phyloP scores from a whole-genome alignment of 495 filamentous ascomycete species.

The Aspergillus egyptiacus region DNA sequence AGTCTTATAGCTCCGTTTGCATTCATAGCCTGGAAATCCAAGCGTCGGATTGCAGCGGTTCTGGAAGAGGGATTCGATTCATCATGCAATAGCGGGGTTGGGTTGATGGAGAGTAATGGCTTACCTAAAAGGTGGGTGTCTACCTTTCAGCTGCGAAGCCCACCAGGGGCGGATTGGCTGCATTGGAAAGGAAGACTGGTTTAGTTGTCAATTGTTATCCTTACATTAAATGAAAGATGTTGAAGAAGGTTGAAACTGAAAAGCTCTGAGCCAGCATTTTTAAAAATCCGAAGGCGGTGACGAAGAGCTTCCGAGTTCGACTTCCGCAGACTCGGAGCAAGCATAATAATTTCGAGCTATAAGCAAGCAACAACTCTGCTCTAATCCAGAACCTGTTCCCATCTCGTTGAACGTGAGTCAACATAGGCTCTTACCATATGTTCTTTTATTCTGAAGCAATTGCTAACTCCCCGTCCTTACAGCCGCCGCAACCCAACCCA shows the following conservation, averaged over 20 bases:
- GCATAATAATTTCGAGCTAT: constrained; percentile 1
- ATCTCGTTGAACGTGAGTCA: too few relatives aligned
- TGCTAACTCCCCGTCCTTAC: background rate
- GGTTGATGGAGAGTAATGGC: constrained; percentile 15
- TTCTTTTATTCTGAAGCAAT: background rate
- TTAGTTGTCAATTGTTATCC: constrained; percentile 7
- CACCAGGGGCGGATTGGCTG: constrained; percentile 33
- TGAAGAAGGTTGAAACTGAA: constrained; percentile 1
- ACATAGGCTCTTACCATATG: background rate
- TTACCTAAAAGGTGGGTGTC: constrained; percentile 33
- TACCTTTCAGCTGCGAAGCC: constrained; percentile 24
- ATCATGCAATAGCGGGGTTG: constrained; percentile 36
- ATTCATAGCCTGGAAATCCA: constrained; percentile 38
- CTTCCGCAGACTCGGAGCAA: constrained; percentile 8
- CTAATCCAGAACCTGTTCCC: too few relatives aligned
- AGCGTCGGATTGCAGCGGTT: constrained; percentile 96
- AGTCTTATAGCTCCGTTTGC: constrained; percentile 23
- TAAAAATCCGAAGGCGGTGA: constrained; percentile 18
- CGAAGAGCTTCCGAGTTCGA: constrained; percentile 4
- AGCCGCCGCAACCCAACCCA: background rate
- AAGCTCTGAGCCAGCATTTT: constrained; percentile 6
- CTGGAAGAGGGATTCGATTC: constrained; percentile 49
- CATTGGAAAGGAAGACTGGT: constrained; percentile 23
- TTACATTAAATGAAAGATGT: constrained; percentile 11
- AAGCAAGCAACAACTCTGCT: background rate